Conservation (phyloP, 345 rosid genomes). For the Hirschfeldia incana region DNA sequence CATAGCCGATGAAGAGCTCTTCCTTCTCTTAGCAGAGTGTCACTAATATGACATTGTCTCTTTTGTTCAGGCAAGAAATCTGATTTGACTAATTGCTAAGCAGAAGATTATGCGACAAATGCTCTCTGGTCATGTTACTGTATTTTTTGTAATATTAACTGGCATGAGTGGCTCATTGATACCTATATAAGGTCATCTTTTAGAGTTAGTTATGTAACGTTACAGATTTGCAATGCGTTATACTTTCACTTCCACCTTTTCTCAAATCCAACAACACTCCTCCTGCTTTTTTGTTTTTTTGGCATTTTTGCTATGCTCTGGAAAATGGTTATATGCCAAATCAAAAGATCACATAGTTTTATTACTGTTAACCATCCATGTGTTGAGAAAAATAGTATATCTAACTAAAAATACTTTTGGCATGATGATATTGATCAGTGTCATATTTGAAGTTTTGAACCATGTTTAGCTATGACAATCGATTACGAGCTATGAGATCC, state of each 20-base stretch:
- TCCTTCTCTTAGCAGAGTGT: conserved; percentile 66
- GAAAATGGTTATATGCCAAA: background rate
- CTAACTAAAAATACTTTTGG: too few relatives aligned
- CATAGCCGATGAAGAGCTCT: conserved; percentile 74
- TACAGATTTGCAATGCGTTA: background rate
- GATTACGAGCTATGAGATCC: too few relatives aligned
- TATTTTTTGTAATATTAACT: conserved; percentile 15
- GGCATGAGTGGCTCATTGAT: background rate
- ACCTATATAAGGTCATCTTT: background rate
- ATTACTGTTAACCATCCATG: too few relatives aligned
- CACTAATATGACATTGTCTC: conserved; percentile 10
- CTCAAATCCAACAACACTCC: background rate
- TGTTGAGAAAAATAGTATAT: too few relatives aligned
- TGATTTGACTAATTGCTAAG: conserved; percentile 12
- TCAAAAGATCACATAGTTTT: too few relatives aligned
- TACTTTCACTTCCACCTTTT: background rate
- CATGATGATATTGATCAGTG: too few relatives aligned
- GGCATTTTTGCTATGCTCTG: background rate
- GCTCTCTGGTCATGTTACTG: conserved; percentile 4
- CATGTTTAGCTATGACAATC: too few relatives aligned
- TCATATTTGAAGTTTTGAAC: too few relatives aligned
- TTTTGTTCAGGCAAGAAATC: conserved; percentile 8
- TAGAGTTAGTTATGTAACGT: background rate
- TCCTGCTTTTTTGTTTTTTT: background rate
- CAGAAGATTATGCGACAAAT: background rate